phyloP scores from a whole-genome alignment of 192 early-diverging fungal species.

The Linnemannia zychae region DNA sequence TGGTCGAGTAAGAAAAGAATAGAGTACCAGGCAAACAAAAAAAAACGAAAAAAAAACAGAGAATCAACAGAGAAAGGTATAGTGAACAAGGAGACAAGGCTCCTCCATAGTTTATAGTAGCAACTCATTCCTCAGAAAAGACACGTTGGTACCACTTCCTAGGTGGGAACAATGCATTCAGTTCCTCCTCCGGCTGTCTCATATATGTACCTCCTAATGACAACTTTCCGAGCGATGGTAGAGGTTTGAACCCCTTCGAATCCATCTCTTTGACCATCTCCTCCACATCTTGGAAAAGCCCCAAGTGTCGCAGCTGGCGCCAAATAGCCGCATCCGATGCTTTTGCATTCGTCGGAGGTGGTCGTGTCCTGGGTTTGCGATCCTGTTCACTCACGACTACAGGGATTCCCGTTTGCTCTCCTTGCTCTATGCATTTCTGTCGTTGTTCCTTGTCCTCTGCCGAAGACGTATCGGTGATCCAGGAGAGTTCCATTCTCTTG shows the following conservation, averaged over 20 bases:
- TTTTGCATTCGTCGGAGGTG: not conserved
- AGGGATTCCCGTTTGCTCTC: too few species aligned
- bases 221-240: not conserved
- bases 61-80: too few species aligned
- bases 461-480: too few species aligned
- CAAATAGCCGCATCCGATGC: not conserved
- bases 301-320: not conserved
- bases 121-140: too few species aligned
- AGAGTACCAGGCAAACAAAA: too few species aligned
- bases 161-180: not conserved
- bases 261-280: not conserved
- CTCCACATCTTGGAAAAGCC: not conserved
- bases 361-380: not conserved
- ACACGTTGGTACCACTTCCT: not conserved
- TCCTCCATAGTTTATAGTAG: too few species aligned
- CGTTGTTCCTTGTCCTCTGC: too few species aligned
- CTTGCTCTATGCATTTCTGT: too few species aligned
- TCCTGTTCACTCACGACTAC: not conserved
- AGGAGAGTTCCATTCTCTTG: too few species aligned
- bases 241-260: not conserved
- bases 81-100: too few species aligned
- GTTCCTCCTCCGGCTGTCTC: not conserved
- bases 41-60: too few species aligned
- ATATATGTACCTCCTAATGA: not conserved
- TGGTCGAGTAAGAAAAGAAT: too few species aligned